Evolutionary conservation across 164 flowering plant species (phyloP), one percentile per base, ranked within the genome.

Genomic region (Magnolia changhungtana): DNA sequence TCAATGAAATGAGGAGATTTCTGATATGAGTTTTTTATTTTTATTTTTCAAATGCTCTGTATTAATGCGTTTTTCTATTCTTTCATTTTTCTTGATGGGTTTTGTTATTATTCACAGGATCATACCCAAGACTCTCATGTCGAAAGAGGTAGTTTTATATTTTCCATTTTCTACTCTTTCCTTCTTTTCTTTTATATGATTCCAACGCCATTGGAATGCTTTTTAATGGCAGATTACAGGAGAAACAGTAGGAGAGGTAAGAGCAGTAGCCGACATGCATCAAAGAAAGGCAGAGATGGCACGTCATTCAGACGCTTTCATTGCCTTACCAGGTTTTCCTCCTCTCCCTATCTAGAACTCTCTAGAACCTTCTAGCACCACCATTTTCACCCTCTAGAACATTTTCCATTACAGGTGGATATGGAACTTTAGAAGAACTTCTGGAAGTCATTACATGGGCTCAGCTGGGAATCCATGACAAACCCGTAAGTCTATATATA

Each of bases 381-480:
- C 24, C 2, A 20, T 23, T 24, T 65, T 65, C 27, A 65, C 65
- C 2, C 65, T 61, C 21, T 63, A 63, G 21, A 18, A 7, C 11
- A 18, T 9, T 13, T 11, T 1, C 23, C 63, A 2, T 19, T 14
- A 2, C 73, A 90, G 93, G 93, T 69, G 93, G 93, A 16, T 90
- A 88, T 83, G 93, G 93, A 68, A 90, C 93, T 3, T 58, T 90
- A 64, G 93, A 90, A 65, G 93, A 90, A 81, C 80, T 90, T 29
- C 72, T 88, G 37, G 91, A 90, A 76, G 93, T 90, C 64, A 88
- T 86, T 14, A 84, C 93, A 9, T 90, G 93, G 93, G 89, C 91
- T 69, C 93, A 90, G 79, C 89, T 90, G 7, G 93, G 93, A 16
- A 90, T 90, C 75, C 93, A 90, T 68, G 88, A 90, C 59, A 90